Conservation (phyloP, 208 protist genomes). For the Jaenimonas drosophilae region DNA sequence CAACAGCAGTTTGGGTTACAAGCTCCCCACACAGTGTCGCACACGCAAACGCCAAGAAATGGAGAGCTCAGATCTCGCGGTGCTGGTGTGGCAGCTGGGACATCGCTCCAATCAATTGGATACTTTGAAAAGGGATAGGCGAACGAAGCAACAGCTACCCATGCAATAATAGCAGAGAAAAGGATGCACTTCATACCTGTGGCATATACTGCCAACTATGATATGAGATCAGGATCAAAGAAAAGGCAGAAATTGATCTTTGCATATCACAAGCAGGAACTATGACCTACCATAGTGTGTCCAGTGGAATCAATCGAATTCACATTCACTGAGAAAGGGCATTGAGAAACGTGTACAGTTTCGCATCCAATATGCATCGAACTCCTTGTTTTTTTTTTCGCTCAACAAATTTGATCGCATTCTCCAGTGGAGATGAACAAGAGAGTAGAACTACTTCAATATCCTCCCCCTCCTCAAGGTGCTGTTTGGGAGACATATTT, state of each 20-base stretch:
- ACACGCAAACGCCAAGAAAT: slow-evolving; percentile 66
- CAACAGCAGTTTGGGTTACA: slow-evolving; percentile 79
- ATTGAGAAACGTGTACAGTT: slow-evolving; percentile 3
- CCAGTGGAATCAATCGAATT: too few relatives aligned
- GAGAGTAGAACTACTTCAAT: slow-evolving; percentile 5
- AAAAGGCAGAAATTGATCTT: background rate
- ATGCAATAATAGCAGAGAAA: slow-evolving; percentile 1
- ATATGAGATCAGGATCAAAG: background rate
- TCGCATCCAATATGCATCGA: slow-evolving; percentile 6
- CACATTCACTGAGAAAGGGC: background rate
- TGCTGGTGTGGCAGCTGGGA: slow-evolving; percentile 12
- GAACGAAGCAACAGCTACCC: slow-evolving; percentile 2
- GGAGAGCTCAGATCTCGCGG: slow-evolving; percentile 58
- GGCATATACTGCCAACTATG: background rate
- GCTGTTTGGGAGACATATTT: slow-evolving; percentile 4
- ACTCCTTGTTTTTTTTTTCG: slow-evolving; percentile 2
- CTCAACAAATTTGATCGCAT: slow-evolving; percentile 1
- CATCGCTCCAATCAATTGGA: slow-evolving; percentile 28
- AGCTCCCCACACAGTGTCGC: slow-evolving; percentile 43
- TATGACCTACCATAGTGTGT: too few relatives aligned
- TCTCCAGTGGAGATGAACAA: background rate
- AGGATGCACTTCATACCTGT: background rate
- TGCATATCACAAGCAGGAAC: background rate
- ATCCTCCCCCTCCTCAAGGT: slow-evolving; percentile 8
- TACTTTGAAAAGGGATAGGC: slow-evolving; percentile 19